Evolutionary conservation across 257 asterid species (phyloP).

Genomic region (Plantago major): DNA sequence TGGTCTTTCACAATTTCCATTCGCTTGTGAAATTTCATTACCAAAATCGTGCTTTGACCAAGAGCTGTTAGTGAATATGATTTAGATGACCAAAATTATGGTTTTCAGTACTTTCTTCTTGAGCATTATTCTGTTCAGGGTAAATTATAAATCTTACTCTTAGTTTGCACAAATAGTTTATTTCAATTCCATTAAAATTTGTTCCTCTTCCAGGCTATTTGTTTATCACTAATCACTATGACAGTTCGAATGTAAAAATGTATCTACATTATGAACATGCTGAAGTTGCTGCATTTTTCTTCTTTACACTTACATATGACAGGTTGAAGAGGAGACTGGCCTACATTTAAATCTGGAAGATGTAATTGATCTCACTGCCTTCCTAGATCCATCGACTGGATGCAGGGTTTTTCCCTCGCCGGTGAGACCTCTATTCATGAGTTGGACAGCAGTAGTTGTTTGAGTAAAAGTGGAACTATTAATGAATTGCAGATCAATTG

Average conservation of each 20-base stretch:
- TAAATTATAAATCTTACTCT: too few species aligned
- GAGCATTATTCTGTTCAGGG: too few species aligned
- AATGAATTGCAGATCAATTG: too few species aligned
- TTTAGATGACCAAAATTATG: too few species aligned
- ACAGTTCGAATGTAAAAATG: neutral
- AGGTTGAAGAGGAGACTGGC: constrained; percentile 96
- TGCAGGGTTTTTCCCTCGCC: constrained; percentile 72
- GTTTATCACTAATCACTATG: neutral
- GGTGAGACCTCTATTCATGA: constrained; percentile 24
- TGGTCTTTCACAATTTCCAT: too few species aligned
- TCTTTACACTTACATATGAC: constrained; percentile 23
- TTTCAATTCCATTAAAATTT: neutral
- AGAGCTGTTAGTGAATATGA: too few species aligned
- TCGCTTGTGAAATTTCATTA: too few species aligned
- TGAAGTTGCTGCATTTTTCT: constrained; percentile 10
- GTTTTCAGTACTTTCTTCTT: too few species aligned
- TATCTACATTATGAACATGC: neutral
- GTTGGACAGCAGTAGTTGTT: too few species aligned
- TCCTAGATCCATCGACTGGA: constrained; percentile 74
- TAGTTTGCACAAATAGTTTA: neutral
- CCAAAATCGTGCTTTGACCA: too few species aligned
- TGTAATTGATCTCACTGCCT: constrained; percentile 74
- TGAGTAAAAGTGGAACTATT: too few species aligned
- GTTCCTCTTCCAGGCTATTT: neutral
- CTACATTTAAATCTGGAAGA: constrained; percentile 59